phyloP scores from a whole-genome alignment of 2,329 filamentous ascomycete genomes.

The Colletotrichum sp. region DNA sequence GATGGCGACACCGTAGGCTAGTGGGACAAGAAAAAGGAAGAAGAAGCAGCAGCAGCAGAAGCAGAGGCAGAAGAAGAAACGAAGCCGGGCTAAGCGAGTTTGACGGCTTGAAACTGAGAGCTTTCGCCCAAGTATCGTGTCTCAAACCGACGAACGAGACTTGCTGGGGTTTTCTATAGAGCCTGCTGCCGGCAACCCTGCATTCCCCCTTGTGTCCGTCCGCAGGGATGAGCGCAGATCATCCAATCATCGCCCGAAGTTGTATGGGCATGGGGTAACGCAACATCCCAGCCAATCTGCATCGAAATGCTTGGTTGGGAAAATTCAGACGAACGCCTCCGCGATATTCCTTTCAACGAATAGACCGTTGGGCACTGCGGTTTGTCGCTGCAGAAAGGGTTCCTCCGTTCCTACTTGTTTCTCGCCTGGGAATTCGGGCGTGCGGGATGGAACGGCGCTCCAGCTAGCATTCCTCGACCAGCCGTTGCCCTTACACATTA shows the following conservation, averaged over 20 bases:
- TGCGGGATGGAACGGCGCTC: neutral
- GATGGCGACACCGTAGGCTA: neutral
- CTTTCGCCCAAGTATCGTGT: neutral
- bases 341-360: neutral
- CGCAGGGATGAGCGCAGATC: slow-evolving; percentile 13
- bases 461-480: neutral
- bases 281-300: neutral
- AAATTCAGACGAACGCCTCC: neutral
- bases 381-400: neutral
- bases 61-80: neutral
- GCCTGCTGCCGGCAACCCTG: neutral
- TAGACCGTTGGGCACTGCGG: neutral
- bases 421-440: neutral
- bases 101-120: neutral
- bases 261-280: neutral
- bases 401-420: neutral
- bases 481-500: neutral
- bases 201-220: neutral
- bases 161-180: neutral
- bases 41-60: neutral
- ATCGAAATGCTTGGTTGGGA: neutral
- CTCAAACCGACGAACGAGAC: neutral
- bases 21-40: neutral
- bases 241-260: neutral
- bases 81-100: neutral